These are phyloP conservation scores for Pyrenopolyporus hunteri DNA, from an alignment of 495 filamentous ascomycete species.

Conservation along the genomic window DNA sequence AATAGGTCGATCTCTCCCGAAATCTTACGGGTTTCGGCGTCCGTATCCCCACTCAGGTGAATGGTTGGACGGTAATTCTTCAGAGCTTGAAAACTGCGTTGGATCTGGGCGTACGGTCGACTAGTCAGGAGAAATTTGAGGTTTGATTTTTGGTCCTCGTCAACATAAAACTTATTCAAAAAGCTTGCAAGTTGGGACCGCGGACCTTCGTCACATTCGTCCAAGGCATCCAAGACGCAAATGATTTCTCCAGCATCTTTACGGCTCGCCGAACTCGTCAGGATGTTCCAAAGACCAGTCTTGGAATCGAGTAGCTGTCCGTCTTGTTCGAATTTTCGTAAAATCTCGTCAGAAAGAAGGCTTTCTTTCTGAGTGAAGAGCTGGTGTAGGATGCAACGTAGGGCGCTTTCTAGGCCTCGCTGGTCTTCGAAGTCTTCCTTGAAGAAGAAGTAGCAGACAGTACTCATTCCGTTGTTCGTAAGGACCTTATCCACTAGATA, in stretches of 20 bases:
- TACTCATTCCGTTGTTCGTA: constrained; percentile 22
- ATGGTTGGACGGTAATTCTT: constrained; percentile 40
- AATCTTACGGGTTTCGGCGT: constrained; percentile 44
- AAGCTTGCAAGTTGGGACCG: constrained; percentile 14
- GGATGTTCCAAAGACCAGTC: constrained; percentile 50
- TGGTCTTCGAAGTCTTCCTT: constrained; percentile 59
- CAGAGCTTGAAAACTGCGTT: constrained; percentile 38
- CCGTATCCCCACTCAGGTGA: constrained; percentile 47
- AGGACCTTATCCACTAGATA: constrained; percentile 50
- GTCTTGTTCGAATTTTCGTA: constrained; percentile 30
- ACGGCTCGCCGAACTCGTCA: constrained; percentile 43
- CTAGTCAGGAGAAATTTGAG: constrained; percentile 59
- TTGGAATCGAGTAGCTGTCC: constrained; percentile 42
- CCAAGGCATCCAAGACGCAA: constrained; percentile 58
- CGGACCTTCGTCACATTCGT: constrained; percentile 42
- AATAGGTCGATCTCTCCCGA: constrained; percentile 52
- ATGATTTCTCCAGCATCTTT: constrained; percentile 52
- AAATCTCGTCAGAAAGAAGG: constrained; percentile 43
- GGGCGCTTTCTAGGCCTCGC: constrained; percentile 45
- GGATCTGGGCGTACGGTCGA: constrained; percentile 53
- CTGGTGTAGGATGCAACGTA: constrained; percentile 57
- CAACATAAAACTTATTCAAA: constrained; percentile 28
- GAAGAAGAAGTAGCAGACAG: constrained; percentile 64
- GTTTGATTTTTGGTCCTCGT: constrained; percentile 1
- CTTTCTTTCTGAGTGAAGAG: constrained; percentile 45